Conservation (phyloP, 176 grass and related monocot genomes). For the Musa beccarii region DNA sequence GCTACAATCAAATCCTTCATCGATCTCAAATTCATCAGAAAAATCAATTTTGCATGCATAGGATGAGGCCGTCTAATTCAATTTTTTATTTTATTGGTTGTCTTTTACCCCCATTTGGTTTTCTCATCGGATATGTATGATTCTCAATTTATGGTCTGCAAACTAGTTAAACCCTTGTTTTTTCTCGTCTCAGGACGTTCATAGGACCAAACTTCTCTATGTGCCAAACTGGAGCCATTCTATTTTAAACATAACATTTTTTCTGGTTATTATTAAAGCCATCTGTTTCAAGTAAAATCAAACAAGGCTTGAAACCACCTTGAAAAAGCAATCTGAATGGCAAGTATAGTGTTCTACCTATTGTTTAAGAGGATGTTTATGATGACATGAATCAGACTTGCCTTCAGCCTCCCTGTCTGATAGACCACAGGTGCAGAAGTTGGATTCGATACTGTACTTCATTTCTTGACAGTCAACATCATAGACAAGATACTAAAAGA, state of each 20-base stretch:
- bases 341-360: too few species aligned
- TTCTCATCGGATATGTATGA: not conserved
- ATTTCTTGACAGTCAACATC: not conserved
- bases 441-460: not conserved
- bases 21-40: not conserved
- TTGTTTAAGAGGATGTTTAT: too few species aligned
- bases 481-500: too few species aligned
- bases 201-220: not conserved
- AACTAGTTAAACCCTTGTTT: not conserved
- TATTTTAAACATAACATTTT: not conserved
- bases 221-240: not conserved
- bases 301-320: not conserved
- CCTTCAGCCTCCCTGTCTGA: not conserved
- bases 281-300: not conserved
- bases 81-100: not conserved
- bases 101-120: not conserved
- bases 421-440: not conserved
- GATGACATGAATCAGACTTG: not conserved
- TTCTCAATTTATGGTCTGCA: not conserved
- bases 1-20: not conserved
- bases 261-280: not conserved
- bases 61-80: not conserved
- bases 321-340: too few species aligned
- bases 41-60: not conserved
- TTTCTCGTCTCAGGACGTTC: not conserved